These are phyloP conservation scores for Dimocarpus longan DNA, from an alignment of 345 rosid genomes.

Conservation along the genomic window DNA sequence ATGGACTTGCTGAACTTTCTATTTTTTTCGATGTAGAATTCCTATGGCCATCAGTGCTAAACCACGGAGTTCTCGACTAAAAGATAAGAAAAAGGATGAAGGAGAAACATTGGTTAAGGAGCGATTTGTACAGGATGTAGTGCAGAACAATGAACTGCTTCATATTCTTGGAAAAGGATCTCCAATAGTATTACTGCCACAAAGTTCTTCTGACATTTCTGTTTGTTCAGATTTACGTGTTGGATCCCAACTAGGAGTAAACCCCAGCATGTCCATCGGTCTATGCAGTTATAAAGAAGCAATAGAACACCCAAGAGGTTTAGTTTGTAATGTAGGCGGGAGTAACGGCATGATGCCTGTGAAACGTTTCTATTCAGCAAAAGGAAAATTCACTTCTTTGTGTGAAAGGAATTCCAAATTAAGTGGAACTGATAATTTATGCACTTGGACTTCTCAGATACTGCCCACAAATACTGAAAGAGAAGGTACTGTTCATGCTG, in stretches of 20 bases:
- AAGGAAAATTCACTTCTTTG: conserved; percentile 61
- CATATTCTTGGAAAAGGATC: conserved; percentile 78
- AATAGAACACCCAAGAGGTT: conserved; percentile 38
- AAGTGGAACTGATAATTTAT: conserved; percentile 32
- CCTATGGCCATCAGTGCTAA: conserved; percentile 53
- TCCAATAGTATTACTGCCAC: conserved; percentile 72
- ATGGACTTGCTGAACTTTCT: conserved; percentile 19
- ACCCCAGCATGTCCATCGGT: conserved; percentile 35
- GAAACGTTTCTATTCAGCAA: conserved; percentile 49
- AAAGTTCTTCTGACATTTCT: conserved; percentile 69
- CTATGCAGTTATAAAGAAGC: conserved; percentile 39
- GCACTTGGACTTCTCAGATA: conserved; percentile 15
- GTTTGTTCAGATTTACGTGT: conserved; percentile 67
- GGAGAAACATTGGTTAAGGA: conserved; percentile 85
- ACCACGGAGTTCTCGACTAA: conserved; percentile 92
- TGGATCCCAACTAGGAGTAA: conserved; percentile 62
- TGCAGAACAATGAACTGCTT: conserved; percentile 70
- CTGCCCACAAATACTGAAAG: conserved; percentile 30
- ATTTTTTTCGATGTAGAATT: conserved; percentile 51
- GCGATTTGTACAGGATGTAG: conserved; percentile 67
- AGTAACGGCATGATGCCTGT: conserved; percentile 35
- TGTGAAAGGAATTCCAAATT: conserved; percentile 54
- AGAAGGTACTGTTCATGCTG: conserved; percentile 38
- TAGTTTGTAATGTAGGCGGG: conserved; percentile 37
- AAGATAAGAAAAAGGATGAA: conserved; percentile 87